Conservation (phyloP, 202 grass and related monocot species). For the Digitaria exilis region DNA sequence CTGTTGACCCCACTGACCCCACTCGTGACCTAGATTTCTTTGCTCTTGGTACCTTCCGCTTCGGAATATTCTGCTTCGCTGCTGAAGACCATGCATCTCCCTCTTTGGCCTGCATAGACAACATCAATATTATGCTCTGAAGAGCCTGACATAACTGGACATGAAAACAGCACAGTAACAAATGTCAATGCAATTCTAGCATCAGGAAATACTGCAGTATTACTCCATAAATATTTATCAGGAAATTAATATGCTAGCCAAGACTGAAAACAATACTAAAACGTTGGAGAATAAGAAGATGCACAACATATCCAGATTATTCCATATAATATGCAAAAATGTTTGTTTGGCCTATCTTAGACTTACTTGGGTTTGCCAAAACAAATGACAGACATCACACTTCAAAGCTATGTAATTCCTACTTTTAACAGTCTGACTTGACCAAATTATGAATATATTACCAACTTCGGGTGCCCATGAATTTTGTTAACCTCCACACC, state of each 20-base stretch:
- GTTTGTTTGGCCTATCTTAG: not conserved
- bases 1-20: too few species aligned
- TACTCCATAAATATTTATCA: not conserved
- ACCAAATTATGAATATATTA: not conserved
- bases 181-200: too few species aligned
- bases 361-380: not conserved
- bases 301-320: not conserved
- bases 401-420: not conserved
- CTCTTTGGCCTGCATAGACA: too few species aligned
- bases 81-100: too few species aligned
- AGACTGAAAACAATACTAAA: not conserved
- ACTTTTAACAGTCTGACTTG: not conserved
- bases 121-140: too few species aligned
- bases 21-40: too few species aligned
- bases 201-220: too few species aligned
- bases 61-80: too few species aligned
- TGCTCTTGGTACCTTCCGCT: too few species aligned
- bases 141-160: too few species aligned
- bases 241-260: not conserved
- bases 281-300: not conserved
- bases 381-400: not conserved
- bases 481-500: not conserved
- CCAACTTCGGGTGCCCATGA: not conserved
- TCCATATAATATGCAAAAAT: not conserved
- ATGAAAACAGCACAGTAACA: too few species aligned